A percentile compares a stretch with the other conserved stretches of the same genome.
These are phyloP conservation scores for Logfia minima DNA, from an alignment of 129 eudicot genomes.

Conservation along the genomic window DNA sequence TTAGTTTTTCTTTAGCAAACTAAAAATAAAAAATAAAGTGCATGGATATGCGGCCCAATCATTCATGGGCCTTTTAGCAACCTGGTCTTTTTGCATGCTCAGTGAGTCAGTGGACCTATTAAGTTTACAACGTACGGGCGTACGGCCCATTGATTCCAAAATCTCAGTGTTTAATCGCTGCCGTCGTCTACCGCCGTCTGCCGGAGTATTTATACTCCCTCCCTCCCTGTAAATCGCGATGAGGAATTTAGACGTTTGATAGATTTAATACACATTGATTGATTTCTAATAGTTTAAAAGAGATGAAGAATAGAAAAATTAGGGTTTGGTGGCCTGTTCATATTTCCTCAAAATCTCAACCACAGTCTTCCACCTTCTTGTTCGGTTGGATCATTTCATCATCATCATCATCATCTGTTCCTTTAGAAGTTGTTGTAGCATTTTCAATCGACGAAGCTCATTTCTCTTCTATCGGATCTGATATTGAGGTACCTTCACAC, in stretches of 20 bases:
- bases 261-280: background rate
- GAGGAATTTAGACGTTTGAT: too few relatives aligned
- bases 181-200: background rate
- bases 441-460: constrained; percentile 47
- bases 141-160: background rate
- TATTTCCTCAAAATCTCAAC: constrained; percentile 37
- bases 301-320: constrained; percentile 46
- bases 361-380: constrained; percentile 38
- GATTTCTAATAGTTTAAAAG: too few relatives aligned
- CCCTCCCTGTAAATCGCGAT: background rate
- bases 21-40: too few relatives aligned
- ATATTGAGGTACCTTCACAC: constrained; percentile 43
- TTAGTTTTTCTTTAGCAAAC: too few relatives aligned
- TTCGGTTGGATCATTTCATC: constrained; percentile 79
- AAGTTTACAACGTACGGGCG: too few relatives aligned
- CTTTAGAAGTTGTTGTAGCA: constrained; percentile 72
- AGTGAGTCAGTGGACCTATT: too few relatives aligned
- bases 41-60: background rate
- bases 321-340: constrained; percentile 91
- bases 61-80: background rate
- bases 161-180: background rate
- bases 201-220: background rate
- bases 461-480: constrained; percentile 34
- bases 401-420: constrained; percentile 26
- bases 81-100: background rate